Evolutionary conservation across 176 grass and related monocot species (phyloP).

Genomic region (Phoenix dactylifera): DNA sequence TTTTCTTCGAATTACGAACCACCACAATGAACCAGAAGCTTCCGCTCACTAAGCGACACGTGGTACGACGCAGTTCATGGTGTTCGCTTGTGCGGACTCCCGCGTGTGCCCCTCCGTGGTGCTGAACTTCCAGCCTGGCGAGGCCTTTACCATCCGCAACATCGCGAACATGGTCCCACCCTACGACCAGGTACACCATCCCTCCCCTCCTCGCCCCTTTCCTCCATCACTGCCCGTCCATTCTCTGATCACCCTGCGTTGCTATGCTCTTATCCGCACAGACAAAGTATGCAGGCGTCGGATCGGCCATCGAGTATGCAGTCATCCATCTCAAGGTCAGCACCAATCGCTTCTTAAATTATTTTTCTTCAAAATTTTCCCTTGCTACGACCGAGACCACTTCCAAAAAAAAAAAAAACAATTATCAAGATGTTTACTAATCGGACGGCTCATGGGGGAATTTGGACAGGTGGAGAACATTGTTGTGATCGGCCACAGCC

Average conservation of each 20-base stretch:
- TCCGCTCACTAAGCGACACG: too few relatives aligned
- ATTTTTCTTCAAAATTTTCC: not conserved
- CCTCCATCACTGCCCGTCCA: too few relatives aligned
- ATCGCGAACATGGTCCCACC: slow-evolving; percentile 52
- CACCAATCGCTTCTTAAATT: not conserved
- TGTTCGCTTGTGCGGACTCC: slow-evolving; percentile 69
- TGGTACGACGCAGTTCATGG: slow-evolving; percentile 47
- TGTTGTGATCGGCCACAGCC: slow-evolving; percentile 72
- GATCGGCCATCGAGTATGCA: slow-evolving; percentile 62
- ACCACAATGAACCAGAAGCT: too few relatives aligned
- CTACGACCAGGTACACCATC: slow-evolving; percentile 42
- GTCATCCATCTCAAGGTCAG: slow-evolving; percentile 58
- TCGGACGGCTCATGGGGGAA: not conserved
- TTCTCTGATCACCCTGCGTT: too few relatives aligned
- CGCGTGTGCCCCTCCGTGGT: slow-evolving; percentile 73
- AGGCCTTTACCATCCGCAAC: slow-evolving; percentile 73
- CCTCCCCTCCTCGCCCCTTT: too few relatives aligned
- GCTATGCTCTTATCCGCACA: slow-evolving; percentile 8
- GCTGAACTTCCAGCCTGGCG: slow-evolving; percentile 59
- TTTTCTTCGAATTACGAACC: too few relatives aligned
- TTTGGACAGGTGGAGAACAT: slow-evolving; percentile 53
- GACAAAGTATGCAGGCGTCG: slow-evolving; percentile 32
- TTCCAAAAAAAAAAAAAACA: too few relatives aligned
- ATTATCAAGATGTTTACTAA: too few relatives aligned
- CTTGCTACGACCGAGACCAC: too few relatives aligned